Evolutionary conservation across 352 stramenopile species (phyloP), one percentile per base, ranked within the genome.

Genomic region (Pythium brassicae): DNA sequence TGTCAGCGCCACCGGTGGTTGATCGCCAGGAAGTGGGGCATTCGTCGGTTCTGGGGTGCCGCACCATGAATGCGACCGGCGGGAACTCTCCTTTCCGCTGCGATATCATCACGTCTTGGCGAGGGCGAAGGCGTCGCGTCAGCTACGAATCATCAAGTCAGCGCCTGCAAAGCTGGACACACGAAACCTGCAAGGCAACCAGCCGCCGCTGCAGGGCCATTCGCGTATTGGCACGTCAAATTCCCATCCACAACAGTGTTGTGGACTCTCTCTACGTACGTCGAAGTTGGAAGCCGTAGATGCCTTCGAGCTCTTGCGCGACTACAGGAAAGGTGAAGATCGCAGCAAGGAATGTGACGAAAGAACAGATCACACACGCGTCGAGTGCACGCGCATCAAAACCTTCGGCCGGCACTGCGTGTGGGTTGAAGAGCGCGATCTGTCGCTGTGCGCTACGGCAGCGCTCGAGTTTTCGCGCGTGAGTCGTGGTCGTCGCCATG

Each of bases 61-160:
- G 11, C 50, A 87, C 80, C 72, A 86, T 83, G 55, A 89, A 91
- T 9, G 80, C 78, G 4, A 87, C 74, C 11, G 80, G 78, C 26
- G 80, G 78, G 45, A 83, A 91, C 48, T 76, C 70, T 17, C 69
- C 70, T 55, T 87, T 86, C 42, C 68, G 69, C 65, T 91, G 80
- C 45, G 80, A 86, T 27, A 91, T 87, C 77, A 91, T 88, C 27
- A 91, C 61, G 37, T 91, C 80, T 90, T 27, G n/a, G 23, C 7
- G 20, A 22, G 5, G 2, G 4, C n/a, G 6, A 23, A 4, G 20
- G 9, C 20, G 20, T 1, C 14, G 14, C 32, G 32, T 37, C 2
- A 37, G 19, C n/a, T 39, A 40, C 15, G 15, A 61, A 52, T 62
- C 8, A 58, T n/a, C 19, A 11, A 19, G 17, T 0, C 8, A 49